These are phyloP conservation scores for Trichophyton rubrum DNA, from an alignment of 2,329 filamentous ascomycete species.

Conservation along the genomic window DNA sequence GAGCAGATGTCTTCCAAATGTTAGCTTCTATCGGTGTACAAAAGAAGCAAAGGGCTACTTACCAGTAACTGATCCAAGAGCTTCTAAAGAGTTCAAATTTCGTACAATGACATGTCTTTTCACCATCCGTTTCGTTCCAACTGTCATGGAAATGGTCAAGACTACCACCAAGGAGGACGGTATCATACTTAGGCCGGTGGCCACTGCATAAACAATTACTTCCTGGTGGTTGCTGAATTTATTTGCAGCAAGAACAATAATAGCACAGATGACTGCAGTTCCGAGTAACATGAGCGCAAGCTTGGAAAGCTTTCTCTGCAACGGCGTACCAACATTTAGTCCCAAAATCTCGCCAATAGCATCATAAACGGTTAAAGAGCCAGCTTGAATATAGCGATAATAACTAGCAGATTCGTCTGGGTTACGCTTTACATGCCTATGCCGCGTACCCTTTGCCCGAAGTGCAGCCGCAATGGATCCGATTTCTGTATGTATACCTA, in stretches of 20 bases:
- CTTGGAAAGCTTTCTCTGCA: constrained; percentile 55
- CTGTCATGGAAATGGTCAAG: constrained; percentile 54
- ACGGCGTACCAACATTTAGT: constrained; percentile 54
- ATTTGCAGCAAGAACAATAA: constrained; percentile 56
- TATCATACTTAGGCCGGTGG: constrained; percentile 48
- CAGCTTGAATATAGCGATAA: constrained; percentile 40
- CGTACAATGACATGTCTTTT: constrained; percentile 45
- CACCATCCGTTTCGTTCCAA: constrained; percentile 47
- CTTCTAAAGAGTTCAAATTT: constrained; percentile 45
- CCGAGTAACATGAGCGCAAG: constrained; percentile 54
- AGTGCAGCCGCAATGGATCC: constrained; percentile 52
- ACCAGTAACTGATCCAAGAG: constrained; percentile 46
- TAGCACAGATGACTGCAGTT: constrained; percentile 53
- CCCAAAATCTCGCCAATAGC: constrained; percentile 52
- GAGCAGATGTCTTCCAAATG: constrained; percentile 38
- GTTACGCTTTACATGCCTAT: constrained; percentile 40
- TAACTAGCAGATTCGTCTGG: constrained; percentile 39
- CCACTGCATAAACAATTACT: constrained; percentile 53
- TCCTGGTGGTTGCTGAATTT: constrained; percentile 41
- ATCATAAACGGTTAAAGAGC: constrained; percentile 42
- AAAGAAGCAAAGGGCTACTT: background rate
- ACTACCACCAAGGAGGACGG: constrained; percentile 52
- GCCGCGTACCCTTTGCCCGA: constrained; percentile 44
- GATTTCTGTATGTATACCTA: constrained; percentile 50
- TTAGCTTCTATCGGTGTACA: background rate